Conservation (phyloP, 2,329 filamentous ascomycete species). For the Plenodomus biglobosus region DNA sequence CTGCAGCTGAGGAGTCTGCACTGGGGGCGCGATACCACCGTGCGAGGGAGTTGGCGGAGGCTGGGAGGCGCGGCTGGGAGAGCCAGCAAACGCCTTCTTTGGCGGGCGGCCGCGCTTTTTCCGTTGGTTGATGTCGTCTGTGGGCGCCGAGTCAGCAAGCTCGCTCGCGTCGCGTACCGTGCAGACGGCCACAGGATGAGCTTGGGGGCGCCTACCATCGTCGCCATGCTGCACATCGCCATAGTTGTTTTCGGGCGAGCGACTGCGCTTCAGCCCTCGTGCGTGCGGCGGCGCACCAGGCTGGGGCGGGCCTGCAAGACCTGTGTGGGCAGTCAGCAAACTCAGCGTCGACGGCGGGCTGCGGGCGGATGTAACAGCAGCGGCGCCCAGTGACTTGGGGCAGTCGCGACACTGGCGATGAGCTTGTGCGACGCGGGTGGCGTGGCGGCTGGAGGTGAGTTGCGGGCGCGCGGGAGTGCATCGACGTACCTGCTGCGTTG, state of each 20-base stretch:
- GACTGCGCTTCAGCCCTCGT: conserved; percentile 46
- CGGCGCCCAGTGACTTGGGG: conserved; percentile 14
- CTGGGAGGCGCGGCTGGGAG: conserved; percentile 56
- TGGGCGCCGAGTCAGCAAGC: conserved; percentile 13
- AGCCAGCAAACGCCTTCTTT: conserved; percentile 61
- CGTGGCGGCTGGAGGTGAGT: conserved; percentile 7
- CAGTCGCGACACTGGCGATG: not conserved
- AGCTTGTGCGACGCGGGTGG: conserved; percentile 10
- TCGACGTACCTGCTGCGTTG: conserved; percentile 39
- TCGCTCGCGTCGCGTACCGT: not conserved
- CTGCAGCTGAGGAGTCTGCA: conserved; percentile 59
- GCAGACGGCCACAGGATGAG: conserved; percentile 1
- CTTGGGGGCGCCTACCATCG: conserved; percentile 13
- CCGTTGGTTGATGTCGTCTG: conserved; percentile 37
- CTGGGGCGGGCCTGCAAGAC: conserved; percentile 36
- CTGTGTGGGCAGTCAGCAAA: conserved; percentile 31
- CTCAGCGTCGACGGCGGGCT: conserved; percentile 14
- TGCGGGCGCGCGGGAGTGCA: conserved; percentile 2
- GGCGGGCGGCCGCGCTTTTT: conserved; percentile 59
- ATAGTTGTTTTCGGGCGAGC: conserved; percentile 45
- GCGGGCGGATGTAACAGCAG: conserved; percentile 40
- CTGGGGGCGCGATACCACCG: conserved; percentile 53
- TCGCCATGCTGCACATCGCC: conserved; percentile 37
- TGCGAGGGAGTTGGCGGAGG: conserved; percentile 50
- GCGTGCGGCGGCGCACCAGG: conserved; percentile 38